These are phyloP conservation scores for Perkinsus marinus DNA, from an alignment of 169 alveolate genomes.

Conservation along the genomic window DNA sequence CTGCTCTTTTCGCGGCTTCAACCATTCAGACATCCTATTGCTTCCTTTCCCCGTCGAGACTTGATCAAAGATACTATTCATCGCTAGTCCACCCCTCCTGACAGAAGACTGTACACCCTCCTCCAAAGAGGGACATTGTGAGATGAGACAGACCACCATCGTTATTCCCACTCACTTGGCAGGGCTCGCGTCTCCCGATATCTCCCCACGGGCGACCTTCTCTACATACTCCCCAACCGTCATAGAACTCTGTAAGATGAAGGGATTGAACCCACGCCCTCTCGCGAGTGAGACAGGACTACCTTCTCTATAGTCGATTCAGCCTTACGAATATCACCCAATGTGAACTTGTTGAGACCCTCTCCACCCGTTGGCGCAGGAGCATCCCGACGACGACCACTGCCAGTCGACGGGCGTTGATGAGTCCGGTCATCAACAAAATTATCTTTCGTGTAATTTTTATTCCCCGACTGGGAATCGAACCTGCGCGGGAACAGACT, in stretches of 20 bases:
- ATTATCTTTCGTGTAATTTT: not conserved
- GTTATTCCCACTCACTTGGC: not conserved
- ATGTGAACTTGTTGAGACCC: not conserved
- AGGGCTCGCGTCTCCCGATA: not conserved
- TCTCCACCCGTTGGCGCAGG: not conserved
- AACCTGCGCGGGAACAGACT: not conserved
- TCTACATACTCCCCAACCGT: not conserved
- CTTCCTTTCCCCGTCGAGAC: not conserved
- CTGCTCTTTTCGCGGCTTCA: not conserved
- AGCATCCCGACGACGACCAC: not conserved
- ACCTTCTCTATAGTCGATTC: not conserved
- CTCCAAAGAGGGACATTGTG: no score
- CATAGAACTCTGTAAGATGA: not conserved
- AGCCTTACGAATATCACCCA: not conserved
- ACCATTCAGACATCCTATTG: not conserved
- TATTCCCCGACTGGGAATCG: not conserved
- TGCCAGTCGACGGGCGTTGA: not conserved
- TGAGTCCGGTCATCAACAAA: not conserved
- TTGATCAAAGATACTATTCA: not conserved
- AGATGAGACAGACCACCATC: not conserved
- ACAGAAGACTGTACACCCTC: no score
- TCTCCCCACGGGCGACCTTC: not conserved
- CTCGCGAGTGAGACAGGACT: not conserved
- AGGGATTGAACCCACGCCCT: not conserved
- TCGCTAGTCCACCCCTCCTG: not conserved